phyloP scores from a whole-genome alignment of 306 rosid genomes.

The Vigna unguiculata region DNA sequence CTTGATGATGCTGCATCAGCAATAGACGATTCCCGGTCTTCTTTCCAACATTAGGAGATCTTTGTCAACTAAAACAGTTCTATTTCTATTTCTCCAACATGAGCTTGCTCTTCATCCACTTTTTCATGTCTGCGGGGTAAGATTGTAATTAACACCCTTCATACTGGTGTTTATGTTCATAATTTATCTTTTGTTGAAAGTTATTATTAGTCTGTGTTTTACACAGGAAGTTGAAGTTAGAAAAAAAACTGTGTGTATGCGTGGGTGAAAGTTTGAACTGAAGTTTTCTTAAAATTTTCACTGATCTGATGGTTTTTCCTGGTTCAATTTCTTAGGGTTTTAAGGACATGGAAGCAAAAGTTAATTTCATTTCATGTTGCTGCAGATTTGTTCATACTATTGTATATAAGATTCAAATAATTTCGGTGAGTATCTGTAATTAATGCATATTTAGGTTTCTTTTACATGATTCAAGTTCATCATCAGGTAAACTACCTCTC shows the following conservation, averaged over 20 bases:
- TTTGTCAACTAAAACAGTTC: background rate
- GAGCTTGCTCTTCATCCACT: background rate
- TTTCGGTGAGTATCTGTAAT: background rate
- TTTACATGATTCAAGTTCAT: constrained; percentile 2
- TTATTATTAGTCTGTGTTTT: background rate
- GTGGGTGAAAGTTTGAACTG: background rate
- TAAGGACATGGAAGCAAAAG: constrained; percentile 6
- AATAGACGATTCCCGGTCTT: constrained; percentile 56
- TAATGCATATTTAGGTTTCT: constrained; percentile 2
- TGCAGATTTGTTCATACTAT: background rate
- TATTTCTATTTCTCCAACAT: background rate
- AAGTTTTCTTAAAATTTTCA: background rate
- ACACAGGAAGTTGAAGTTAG: background rate
- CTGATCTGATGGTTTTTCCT: constrained; percentile 8
- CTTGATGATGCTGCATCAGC: constrained; percentile 99
- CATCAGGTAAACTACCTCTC: constrained; percentile 5
- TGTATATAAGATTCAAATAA: constrained; percentile 16
- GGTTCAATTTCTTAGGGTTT: constrained; percentile 35
- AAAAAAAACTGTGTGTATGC: background rate
- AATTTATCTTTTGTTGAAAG: background rate
- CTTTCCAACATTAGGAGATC: background rate
- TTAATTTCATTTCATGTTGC: background rate
- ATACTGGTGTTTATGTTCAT: background rate
- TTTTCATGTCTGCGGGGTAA: background rate
- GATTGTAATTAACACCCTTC: constrained; percentile 7